Conservation (phyloP, 192 early-diverging fungal genomes). For the Spizellomyces sp. region DNA sequence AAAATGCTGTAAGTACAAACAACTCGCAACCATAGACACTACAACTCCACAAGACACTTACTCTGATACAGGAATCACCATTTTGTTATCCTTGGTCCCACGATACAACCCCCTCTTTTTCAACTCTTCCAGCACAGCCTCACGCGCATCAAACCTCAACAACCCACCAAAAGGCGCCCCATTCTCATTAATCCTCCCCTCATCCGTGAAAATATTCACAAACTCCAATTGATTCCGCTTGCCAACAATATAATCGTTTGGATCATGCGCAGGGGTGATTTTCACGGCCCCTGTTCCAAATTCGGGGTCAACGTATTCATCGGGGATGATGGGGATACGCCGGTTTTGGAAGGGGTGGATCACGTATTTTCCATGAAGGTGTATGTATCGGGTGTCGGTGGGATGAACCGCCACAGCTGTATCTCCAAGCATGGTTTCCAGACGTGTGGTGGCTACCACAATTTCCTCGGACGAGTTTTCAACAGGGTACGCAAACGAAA, state of each 20-base stretch:
- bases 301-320: conserved; percentile 82
- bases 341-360: conserved; percentile 93
- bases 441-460: conserved; percentile 96
- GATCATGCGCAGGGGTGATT: conserved; percentile 98
- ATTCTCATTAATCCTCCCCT: conserved; percentile 91
- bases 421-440: conserved; percentile 99
- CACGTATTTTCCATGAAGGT: conserved; percentile 91
- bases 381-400: conserved; percentile 88
- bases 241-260: conserved; percentile 95
- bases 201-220: conserved; percentile 97
- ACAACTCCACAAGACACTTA: conserved; percentile 30
- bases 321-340: conserved; percentile 89
- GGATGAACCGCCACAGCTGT: conserved; percentile 96
- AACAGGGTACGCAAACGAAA: conserved; percentile 91
- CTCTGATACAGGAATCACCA: conserved; percentile 87
- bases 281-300: conserved; percentile 99
- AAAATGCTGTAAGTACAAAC: too few relatives aligned
- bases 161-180: conserved; percentile 83
- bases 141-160: conserved; percentile 93
- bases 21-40: not conserved
- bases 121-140: conserved; percentile 81
- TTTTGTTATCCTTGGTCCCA: conserved; percentile 86
- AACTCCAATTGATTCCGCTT: conserved; percentile 93
- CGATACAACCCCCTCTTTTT: conserved; percentile 88
- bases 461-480: conserved; percentile 84